phyloP scores from a whole-genome alignment of 164 flowering plant genomes.

The Umbilicus rupestris region DNA sequence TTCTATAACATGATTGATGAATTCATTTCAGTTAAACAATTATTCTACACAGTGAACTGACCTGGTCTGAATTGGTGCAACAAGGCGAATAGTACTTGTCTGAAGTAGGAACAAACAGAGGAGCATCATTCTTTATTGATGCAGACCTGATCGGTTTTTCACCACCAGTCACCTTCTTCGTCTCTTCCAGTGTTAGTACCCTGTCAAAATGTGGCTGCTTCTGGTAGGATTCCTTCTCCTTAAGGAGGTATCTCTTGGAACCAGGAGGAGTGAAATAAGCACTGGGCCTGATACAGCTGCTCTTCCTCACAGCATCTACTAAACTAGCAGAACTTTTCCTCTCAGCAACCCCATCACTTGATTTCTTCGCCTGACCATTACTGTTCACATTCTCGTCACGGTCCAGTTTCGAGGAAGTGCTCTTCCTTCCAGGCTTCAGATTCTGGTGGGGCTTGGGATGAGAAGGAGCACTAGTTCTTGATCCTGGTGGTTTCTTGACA shows the following conservation, averaged over 20 bases:
- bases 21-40: slow-evolving; percentile 12
- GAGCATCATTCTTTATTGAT: not conserved
- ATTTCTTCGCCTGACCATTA: not conserved
- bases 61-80: too few relatives aligned
- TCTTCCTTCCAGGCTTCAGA: not conserved
- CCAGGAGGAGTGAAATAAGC: slow-evolving; percentile 2
- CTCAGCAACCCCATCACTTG: too few relatives aligned
- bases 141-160: not conserved
- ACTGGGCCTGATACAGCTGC: slow-evolving; percentile 13
- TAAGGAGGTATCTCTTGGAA: not conserved
- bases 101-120: not conserved
- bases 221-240: too few relatives aligned
- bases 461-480: slow-evolving; percentile 14
- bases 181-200: not conserved
- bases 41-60: not conserved
- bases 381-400: too few relatives aligned
- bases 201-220: not conserved
- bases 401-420: not conserved
- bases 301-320: too few relatives aligned
- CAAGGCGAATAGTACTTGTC: too few relatives aligned
- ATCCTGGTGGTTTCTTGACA: too few relatives aligned
- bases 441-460: too few relatives aligned
- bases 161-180: too few relatives aligned
- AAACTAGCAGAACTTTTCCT: too few relatives aligned
- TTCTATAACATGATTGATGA: too few relatives aligned